Conservation (phyloP, 768 basidiomycete species). For the Kwoniella europaea region DNA sequence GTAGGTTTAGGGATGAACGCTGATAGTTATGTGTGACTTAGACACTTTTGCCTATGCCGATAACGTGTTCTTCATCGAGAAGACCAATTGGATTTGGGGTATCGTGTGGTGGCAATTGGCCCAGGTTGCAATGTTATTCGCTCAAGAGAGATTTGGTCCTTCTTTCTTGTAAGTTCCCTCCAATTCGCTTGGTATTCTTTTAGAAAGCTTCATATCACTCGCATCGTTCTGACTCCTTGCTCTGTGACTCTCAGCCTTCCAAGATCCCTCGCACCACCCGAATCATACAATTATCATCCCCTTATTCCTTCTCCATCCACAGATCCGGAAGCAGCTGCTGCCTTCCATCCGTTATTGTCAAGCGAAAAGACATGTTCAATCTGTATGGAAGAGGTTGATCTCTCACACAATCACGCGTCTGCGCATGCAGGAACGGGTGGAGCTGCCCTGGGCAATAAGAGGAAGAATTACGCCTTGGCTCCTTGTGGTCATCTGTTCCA, state of each 20-base stretch:
- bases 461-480: conserved; percentile 71
- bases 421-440: conserved; percentile 61
- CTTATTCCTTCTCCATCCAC: conserved; percentile 65
- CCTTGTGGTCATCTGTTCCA: conserved; percentile 91
- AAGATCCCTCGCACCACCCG: conserved; percentile 63
- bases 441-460: conserved; percentile 22
- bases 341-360: conserved; percentile 58
- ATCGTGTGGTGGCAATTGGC: conserved; percentile 68
- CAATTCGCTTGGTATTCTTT: too few species aligned
- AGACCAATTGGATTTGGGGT: conserved; percentile 71
- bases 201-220: too few species aligned
- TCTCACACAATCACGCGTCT: conserved; percentile 48
- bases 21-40: conserved; percentile 49
- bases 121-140: conserved; percentile 68
- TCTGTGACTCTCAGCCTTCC: too few species aligned
- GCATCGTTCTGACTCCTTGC: too few species aligned
- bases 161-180: conserved; percentile 68
- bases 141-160: conserved; percentile 78
- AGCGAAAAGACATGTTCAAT: conserved; percentile 79
- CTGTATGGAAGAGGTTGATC: conserved; percentile 85
- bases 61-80: conserved; percentile 82
- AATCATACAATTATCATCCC: conserved; percentile 85
- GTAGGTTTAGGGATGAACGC: not conserved
- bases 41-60: conserved; percentile 82
- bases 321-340: conserved; percentile 70